Evolutionary conservation across 108 stramenopile genomes (phyloP), one percentile per base, ranked within the genome.

Genomic region (Bacterosira constricta): DNA sequence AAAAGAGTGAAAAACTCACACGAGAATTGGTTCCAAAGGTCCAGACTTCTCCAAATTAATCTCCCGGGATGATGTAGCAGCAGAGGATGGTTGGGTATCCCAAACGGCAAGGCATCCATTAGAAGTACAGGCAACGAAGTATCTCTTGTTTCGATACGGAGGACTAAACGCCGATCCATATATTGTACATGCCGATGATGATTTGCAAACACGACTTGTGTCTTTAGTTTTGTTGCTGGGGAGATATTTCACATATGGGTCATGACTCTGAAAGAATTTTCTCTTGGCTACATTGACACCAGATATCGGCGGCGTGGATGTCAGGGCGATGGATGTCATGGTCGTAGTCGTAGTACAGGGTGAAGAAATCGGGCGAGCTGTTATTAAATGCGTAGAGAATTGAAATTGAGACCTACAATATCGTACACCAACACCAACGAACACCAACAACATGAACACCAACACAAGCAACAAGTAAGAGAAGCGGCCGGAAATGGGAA

Each of bases 101-200:
- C 71, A 73, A 9, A 73, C 71, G 27, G 57, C 56, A 35, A 73
- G 42, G 30, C 56, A 67, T 67, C 71, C 71, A 27, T 58, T 60
- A 8, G 66, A 69, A 56, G 71, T 69, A 32, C 71, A 73, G 7
- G 71, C 71, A 11, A 69, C 67, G 55, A 68, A 30, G 30, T 41
- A 73, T 45, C 47, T 39, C 37, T 57, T 59, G 2, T 31, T 66
- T 1, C 36, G 6, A 4, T 17, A 38, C 3, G 66, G 8, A 20
- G 54, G 51, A 30, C 64, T 73, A 25, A 67, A 73, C 13, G 66
- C 67, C 66, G 66, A 73, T 57, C 71, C 71, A 15, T 55, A 73
- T 18, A 73, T 36, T 23, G 71, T 73, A 25, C 67, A 56, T 27
- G 26, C 39, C 26, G 47, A 49, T 25, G 21, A 49, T 49, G 47